Evolutionary conservation across 2,329 filamentous ascomycete species (phyloP), one percentile per base, ranked within the genome.

Genomic region (Trichoderma harzianum): DNA sequence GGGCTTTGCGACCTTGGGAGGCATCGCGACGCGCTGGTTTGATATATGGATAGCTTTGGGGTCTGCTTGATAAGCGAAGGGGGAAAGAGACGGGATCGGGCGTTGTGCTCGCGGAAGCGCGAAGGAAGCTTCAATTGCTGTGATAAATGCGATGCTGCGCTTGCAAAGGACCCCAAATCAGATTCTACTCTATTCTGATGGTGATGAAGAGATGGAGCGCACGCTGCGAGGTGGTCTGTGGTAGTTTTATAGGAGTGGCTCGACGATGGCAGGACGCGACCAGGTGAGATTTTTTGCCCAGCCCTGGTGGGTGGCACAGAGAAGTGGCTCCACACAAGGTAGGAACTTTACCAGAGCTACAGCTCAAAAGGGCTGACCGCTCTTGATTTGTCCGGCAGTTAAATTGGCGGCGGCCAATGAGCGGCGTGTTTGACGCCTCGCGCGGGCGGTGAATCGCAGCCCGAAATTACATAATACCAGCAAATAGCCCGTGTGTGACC

Each of bases 1-100:
- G 11, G 68, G 68, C 66, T 72, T 72, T 16, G 65, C 51, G 58
- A 77, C 75, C 76, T 76, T 76, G 53, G 80, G 76, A 69, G 80
- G 77, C 79, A 81, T 81, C 74, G 77, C 76, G 77, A 75, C 66
- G 72, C 72, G 72, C 55, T 65, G 36, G 7, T 39, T 36, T 53
- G 34, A 12, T 39, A 43, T 34, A 11, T 10, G 16, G 39, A 18
- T 43, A 8, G 53, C 39, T 61, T 57, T 32, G 43, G 24, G 21
- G 57, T 58, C 26, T 58, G 64, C 34, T 67, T 67, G 64, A 57
- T 67, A 43, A 67, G 64, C 47, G 34, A 68, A 68, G 28, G 36
- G 36, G 36, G 55, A 26, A 24, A 24, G 10, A 12, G 30, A 57
- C 43, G 34, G n/a, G 10, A 18, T 32, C 34, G 14, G 43, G 36